Evolutionary conservation across 23 red algal genomes (phyloP).

Genomic region (Cyanidiococcus yangmingshanensis): DNA sequence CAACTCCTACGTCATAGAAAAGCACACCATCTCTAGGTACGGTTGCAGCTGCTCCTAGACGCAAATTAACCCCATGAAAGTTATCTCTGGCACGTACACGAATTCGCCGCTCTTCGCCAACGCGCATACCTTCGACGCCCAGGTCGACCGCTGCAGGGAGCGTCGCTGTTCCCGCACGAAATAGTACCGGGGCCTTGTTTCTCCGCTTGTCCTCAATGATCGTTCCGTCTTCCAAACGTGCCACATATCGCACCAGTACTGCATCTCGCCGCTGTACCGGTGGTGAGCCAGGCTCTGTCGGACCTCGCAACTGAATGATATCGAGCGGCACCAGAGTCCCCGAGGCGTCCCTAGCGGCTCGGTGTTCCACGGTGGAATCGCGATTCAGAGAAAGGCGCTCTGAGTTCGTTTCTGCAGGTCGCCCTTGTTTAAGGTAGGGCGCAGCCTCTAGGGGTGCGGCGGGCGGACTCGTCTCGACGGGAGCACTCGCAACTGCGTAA

Average conservation of each 20-base stretch:
- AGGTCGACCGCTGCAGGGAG: constrained; percentile 4
- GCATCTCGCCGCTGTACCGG: neutral
- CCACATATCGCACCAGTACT: neutral
- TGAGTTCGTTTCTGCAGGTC: neutral
- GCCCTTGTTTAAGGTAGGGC: constrained; percentile 21
- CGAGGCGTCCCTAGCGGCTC: neutral
- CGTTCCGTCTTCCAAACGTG: neutral
- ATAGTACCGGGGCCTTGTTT: neutral
- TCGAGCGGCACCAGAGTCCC: neutral
- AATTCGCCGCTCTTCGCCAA: constrained; percentile 6
- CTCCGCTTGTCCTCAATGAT: neutral
- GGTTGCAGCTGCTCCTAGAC: neutral
- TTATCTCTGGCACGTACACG: neutral
- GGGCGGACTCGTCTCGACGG: too few relatives aligned
- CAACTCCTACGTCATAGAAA: constrained; percentile 2
- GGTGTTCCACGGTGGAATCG: neutral
- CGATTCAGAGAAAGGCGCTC: neutral
- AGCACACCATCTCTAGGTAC: neutral
- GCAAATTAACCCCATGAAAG: neutral
- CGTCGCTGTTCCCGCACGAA: neutral
- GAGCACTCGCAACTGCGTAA: too few relatives aligned
- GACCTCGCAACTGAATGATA: neutral
- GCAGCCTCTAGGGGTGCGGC: neutral
- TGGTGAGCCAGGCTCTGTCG: neutral
- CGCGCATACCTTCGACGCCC: neutral